Base-by-base conservation (phyloP, 2,329 filamentous ascomycete species). In the Claviceps digitariae region DNA sequence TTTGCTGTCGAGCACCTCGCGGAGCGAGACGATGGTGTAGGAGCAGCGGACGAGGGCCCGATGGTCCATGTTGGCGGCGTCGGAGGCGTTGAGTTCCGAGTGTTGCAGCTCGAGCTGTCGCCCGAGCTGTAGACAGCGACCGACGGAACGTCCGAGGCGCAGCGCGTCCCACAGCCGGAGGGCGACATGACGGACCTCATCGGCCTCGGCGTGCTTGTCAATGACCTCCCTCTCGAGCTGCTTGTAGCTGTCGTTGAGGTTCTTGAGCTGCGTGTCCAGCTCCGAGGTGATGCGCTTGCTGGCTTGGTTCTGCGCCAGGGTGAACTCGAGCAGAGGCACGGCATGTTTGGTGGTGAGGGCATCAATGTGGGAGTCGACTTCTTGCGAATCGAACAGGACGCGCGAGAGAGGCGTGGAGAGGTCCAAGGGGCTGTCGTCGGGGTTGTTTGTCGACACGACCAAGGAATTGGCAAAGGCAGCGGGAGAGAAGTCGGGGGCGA, bases 331-430 rank as follows among this genome's bases (percentile, higher is more conserved):
- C 29, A 98, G 76, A 0, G 90, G 87, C 0, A 91, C 72, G 2
- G 93, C 90, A 29, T 84, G 87, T 57, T 86, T 84, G 2, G 90
- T 93, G 6, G 91, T 94, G 43, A 97, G 78, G 3, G 81, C 79
- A 67, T 98, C 89, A 58, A 98, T 95, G 66, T 95, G 90, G 0
- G 90, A 95, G 70, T 97, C 91, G 59, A 98, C 86, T 69, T 97
- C 93, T 66, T 97, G 93, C 3, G 93, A 84, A 69, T 98, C 93
- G 70, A 98, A 98, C 7, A 97, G 82, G 5, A 96, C 90, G 52
- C 89, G 83, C 5, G 90, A 95, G 48, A 98, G 78, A 2, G 93
- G 91, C 17, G 93, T 97, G 6, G 90, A 91, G 54, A 98, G 85
- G 68, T 98, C 93, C 62, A 97, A 80, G 7, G 89, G 86, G 1